Percentiles rank a stretch among this genome's conserved stretches.
These are phyloP conservation scores for Tylopilus felleus DNA, from an alignment of 768 basidiomycete species.

Conservation along the genomic window DNA sequence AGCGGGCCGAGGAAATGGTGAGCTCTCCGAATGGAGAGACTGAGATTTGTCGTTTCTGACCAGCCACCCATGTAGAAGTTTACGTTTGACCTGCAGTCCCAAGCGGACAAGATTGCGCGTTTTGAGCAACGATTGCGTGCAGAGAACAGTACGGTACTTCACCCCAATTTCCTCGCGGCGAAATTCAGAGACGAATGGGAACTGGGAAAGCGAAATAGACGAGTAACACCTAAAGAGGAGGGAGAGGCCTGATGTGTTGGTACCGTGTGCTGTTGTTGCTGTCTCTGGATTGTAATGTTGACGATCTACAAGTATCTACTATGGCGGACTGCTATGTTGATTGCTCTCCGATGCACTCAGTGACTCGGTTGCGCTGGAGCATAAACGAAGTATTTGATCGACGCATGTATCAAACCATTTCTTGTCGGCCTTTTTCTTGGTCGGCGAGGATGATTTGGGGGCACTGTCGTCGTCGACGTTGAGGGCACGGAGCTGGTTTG, in stretches of 20 bases:
- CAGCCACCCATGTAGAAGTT: slow-evolving; percentile 34
- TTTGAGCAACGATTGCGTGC: slow-evolving; percentile 57
- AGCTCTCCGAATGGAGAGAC: slow-evolving; percentile 15
- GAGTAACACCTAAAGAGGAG: slow-evolving; percentile 28
- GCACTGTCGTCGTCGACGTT: slow-evolving; percentile 8
- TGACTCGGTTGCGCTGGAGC: slow-evolving; percentile 27
- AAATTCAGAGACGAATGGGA: slow-evolving; percentile 57
- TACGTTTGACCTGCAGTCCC: slow-evolving; percentile 55
- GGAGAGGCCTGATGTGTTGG: slow-evolving; percentile 33
- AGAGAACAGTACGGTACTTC: slow-evolving; percentile 53
- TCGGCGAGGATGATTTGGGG: not conserved
- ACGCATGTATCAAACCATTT: slow-evolving; percentile 70
- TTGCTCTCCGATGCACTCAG: slow-evolving; percentile 8
- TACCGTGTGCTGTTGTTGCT: slow-evolving; percentile 1
- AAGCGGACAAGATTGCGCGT: slow-evolving; percentile 55
- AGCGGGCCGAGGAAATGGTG: slow-evolving; percentile 54
- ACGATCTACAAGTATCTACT: slow-evolving; percentile 17
- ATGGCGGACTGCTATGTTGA: not conserved
- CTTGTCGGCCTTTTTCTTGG: slow-evolving; percentile 35
- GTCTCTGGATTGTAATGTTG: slow-evolving; percentile 6
- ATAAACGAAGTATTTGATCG: slow-evolving; percentile 52
- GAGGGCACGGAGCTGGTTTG: slow-evolving; percentile 23
- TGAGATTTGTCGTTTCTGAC: slow-evolving; percentile 8
- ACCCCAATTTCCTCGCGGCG: slow-evolving; percentile 57
- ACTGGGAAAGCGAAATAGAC: slow-evolving; percentile 32